Evolutionary conservation across 176 grass and related monocot genomes (phyloP), one percentile per base, ranked within the genome.

Genomic region (Tillandsia leiboldiana): DNA sequence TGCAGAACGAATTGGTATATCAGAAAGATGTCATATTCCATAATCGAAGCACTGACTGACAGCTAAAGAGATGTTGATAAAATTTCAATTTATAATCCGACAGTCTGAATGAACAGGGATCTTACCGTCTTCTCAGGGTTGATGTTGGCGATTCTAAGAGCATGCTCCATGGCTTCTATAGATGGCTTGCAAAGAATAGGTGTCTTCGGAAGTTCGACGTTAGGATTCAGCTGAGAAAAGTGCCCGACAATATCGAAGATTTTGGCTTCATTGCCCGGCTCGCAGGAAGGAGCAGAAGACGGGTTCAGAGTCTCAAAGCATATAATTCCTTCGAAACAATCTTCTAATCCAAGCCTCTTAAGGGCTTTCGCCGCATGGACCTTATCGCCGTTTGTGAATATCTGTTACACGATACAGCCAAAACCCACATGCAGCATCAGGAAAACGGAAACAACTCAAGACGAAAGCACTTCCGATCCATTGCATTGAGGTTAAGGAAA

Each of bases 231-330:
- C 51, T 72, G 70, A 68, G 83, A 64, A 42, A 96, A 76, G 65
- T 96, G 76, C 33, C 81, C 66, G 29, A 82, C 64, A 53, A 96
- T 87, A 69, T 91, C 88, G 14, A 96, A 96, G 71, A 91, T 84
- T 72, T 85, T 5, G 17, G 48, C 63, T 26, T 61, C 49, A 11
- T 71, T 12, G 20, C 52, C 42, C 28, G 68, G 23, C 3, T 49
- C 26, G 51, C 26, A 9, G 11, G 64, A 27, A 52, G 81, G 12
- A 18, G 82, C 33, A 7, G 33, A 50, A 20, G 80, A 26, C 64
- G 72, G 76, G 68, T 96, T 96, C 11, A 91, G 56, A 2, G 88
- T 96, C 83, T 96, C 92, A 11, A 91, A 96, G 71, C 88, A 96
- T 48, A 96, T 72, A 22, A 96, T 85, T 49, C 83, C 74, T 58